These are phyloP conservation scores for Mycena galopus DNA, from an alignment of 768 basidiomycete genomes.

Conservation along the genomic window DNA sequence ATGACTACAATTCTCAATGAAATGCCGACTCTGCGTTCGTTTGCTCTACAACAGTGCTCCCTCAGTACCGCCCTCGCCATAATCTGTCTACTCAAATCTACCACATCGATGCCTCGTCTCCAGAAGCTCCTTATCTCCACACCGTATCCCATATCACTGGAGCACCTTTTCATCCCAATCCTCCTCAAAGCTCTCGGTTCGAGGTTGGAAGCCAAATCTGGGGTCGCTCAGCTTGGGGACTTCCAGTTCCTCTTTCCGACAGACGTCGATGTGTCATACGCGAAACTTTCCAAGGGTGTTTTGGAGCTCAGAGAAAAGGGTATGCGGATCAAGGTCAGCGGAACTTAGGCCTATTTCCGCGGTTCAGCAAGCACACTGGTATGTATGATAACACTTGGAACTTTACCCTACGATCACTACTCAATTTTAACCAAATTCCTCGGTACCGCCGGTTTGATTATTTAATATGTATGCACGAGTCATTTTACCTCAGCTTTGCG, in stretches of 20 bases:
- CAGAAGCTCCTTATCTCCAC: background rate
- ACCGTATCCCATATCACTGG: background rate
- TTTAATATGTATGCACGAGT: no score
- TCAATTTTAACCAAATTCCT: no score
- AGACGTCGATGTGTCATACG: background rate
- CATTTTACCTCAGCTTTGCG: no score
- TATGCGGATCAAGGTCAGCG: background rate
- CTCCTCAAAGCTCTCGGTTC: background rate
- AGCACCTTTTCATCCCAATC: background rate
- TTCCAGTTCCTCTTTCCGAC: background rate
- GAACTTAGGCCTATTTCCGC: background rate
- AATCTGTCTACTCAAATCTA: background rate
- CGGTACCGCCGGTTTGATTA: no score
- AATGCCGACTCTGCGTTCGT: background rate
- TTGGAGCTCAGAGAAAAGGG: background rate
- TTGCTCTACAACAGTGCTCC: background rate
- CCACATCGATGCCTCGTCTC: background rate
- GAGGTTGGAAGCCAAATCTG: background rate
- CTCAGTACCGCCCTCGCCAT: background rate
- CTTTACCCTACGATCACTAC: no score
- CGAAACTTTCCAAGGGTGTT: background rate
- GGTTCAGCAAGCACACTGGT: background rate
- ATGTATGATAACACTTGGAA: no score
- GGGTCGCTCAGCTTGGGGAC: background rate
- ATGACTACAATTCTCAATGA: background rate